Evolutionary conservation across 202 grass and related monocot genomes (phyloP).

Genomic region (Panicum virgatum): DNA sequence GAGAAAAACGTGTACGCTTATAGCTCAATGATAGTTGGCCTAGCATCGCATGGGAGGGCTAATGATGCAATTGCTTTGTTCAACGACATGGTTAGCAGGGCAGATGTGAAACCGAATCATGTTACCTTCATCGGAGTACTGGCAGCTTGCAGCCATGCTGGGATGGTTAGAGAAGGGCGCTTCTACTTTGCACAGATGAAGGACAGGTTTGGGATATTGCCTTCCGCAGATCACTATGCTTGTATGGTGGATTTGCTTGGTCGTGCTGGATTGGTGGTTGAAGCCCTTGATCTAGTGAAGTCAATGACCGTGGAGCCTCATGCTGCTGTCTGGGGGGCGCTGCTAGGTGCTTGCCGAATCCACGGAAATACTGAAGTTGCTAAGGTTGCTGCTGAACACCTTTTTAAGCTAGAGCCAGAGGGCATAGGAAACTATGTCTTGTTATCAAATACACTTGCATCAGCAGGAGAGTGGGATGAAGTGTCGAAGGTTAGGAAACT

Average conservation of each 20-base stretch:
- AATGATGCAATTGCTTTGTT: slow-evolving; percentile 56
- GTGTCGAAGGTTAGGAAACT: slow-evolving; percentile 66
- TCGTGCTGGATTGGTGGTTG: slow-evolving; percentile 63
- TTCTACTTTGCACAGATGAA: slow-evolving; percentile 70
- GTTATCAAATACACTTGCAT: slow-evolving; percentile 64
- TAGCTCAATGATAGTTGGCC: slow-evolving; percentile 64
- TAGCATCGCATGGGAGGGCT: slow-evolving; percentile 57
- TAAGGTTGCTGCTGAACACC: slow-evolving; percentile 58
- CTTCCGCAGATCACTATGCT: slow-evolving; percentile 73
- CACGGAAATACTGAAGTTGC: slow-evolving; percentile 60
- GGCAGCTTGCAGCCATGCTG: slow-evolving; percentile 68
- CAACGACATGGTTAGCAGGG: slow-evolving; percentile 50
- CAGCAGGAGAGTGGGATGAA: slow-evolving; percentile 72
- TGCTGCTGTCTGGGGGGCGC: slow-evolving; percentile 64
- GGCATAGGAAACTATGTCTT: slow-evolving; percentile 69
- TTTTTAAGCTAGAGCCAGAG: slow-evolving; percentile 71
- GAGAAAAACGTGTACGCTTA: slow-evolving; percentile 74
- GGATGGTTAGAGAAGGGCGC: slow-evolving; percentile 64
- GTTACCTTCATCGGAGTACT: slow-evolving; percentile 71
- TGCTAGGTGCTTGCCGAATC: slow-evolving; percentile 66
- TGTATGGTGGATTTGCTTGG: slow-evolving; percentile 85
- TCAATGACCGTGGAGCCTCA: slow-evolving; percentile 61
- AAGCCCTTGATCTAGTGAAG: slow-evolving; percentile 65
- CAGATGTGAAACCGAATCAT: slow-evolving; percentile 57
- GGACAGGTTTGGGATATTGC: slow-evolving; percentile 61